phyloP scores from a whole-genome alignment of 176 grass and related monocot genomes.

The Avena insularis region DNA sequence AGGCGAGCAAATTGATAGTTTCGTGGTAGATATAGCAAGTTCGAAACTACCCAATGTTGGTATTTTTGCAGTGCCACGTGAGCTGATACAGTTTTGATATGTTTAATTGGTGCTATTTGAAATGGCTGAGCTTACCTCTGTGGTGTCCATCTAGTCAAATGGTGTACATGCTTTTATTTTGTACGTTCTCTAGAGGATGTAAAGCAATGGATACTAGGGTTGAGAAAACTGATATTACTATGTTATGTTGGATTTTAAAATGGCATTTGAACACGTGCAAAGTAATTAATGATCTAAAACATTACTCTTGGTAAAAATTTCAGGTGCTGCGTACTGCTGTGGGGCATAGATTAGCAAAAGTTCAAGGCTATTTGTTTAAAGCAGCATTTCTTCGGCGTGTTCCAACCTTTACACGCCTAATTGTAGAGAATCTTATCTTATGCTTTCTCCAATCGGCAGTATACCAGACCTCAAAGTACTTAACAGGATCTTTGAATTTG shows the following conservation, averaged over 20 bases:
- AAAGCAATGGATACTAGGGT: not conserved
- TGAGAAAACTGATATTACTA: not conserved
- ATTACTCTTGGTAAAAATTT: constrained; percentile 37
- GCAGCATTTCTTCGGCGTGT: constrained; percentile 93
- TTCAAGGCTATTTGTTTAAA: constrained; percentile 96
- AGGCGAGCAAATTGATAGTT: not conserved
- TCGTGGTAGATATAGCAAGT: not conserved
- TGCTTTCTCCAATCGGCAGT: constrained; percentile 93
- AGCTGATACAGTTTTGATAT: constrained; percentile 14
- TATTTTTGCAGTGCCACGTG: not conserved
- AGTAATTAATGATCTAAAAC: constrained; percentile 27
- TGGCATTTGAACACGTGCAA: constrained; percentile 10
- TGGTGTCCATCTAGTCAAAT: constrained; percentile 16
- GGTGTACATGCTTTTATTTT: not conserved
- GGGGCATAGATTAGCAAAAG: constrained; percentile 89
- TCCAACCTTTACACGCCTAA: constrained; percentile 79
- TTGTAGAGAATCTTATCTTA: constrained; percentile 82
- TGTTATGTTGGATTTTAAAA: not conserved
- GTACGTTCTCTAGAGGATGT: not conserved
- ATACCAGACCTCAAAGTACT: constrained; percentile 87
- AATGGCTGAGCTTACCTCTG: not conserved
- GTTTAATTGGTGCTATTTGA: not conserved
- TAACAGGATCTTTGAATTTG: constrained; percentile 81
- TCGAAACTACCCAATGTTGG: not conserved
- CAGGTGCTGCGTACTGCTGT: constrained; percentile 93